Conservation (phyloP, 495 filamentous ascomycete species). For the Chaetomium tenue region DNA sequence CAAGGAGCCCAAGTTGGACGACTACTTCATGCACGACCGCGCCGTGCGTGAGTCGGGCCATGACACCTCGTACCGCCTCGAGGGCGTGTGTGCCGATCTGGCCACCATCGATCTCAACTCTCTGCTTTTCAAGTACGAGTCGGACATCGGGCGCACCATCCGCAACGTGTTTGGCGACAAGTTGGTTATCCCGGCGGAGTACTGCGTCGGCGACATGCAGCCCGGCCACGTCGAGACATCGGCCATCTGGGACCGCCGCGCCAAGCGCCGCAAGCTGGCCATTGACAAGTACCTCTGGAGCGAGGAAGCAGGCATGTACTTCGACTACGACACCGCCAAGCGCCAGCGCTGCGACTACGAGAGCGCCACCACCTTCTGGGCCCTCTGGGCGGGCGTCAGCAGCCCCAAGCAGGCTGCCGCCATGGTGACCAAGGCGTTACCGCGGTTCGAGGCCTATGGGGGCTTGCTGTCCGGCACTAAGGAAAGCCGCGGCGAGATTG, state of each 20-base stretch:
- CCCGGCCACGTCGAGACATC: conserved; percentile 71
- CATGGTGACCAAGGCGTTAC: conserved; percentile 73
- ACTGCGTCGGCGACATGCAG: conserved; percentile 58
- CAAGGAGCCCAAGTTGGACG: conserved; percentile 81
- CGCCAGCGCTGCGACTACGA: conserved; percentile 77
- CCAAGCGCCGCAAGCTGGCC: conserved; percentile 69
- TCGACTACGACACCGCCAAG: conserved; percentile 88
- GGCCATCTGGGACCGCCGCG: conserved; percentile 81
- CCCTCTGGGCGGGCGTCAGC: conserved; percentile 88
- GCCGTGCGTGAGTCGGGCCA: conserved; percentile 96
- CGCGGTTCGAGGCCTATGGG: conserved; percentile 80
- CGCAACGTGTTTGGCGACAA: conserved; percentile 76
- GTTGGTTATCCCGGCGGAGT: conserved; percentile 74
- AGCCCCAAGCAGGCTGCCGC: conserved; percentile 73
- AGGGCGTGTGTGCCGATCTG: conserved; percentile 80
- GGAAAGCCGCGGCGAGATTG: conserved; percentile 74
- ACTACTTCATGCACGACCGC: conserved; percentile 93
- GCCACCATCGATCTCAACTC: conserved; percentile 95
- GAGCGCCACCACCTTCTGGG: conserved; percentile 89
- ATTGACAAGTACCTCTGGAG: conserved; percentile 93
- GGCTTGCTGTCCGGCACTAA: conserved; percentile 89
- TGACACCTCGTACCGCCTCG: conserved; percentile 90
- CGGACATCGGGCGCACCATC: conserved; percentile 82
- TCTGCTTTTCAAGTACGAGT: conserved; percentile 92
- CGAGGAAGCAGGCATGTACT: conserved; percentile 87